Percentiles rank a stretch among this genome's conserved stretches.
These are phyloP conservation scores for Skeletonema potamos DNA, from an alignment of 108 stramenopile species.

Conservation along the genomic window DNA sequence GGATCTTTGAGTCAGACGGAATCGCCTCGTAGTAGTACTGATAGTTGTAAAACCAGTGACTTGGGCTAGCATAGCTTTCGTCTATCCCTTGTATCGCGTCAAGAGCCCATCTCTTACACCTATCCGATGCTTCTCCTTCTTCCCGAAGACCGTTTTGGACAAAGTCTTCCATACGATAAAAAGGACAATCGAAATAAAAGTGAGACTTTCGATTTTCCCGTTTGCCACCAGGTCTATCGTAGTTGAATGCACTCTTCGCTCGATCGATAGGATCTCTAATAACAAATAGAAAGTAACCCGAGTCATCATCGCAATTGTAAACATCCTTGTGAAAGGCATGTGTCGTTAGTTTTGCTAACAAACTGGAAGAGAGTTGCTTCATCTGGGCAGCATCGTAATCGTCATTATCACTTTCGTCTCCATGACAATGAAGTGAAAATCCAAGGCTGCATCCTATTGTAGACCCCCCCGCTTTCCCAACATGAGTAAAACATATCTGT, in stretches of 20 bases:
- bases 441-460: slow-evolving; percentile 34
- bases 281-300: slow-evolving; percentile 20
- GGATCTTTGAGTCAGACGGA: slow-evolving; percentile 6
- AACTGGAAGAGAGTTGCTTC: too few species aligned
- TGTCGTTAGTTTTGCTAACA: slow-evolving; percentile 15
- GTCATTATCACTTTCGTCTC: not conserved
- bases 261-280: slow-evolving; percentile 25
- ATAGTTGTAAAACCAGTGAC: slow-evolving; percentile 32
- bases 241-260: slow-evolving; percentile 9
- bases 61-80: not conserved
- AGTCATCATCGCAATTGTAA: slow-evolving; percentile 23
- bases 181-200: too few species aligned
- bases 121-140: slow-evolving; percentile 4
- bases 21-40: slow-evolving; percentile 25
- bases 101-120: slow-evolving; percentile 7
- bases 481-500: slow-evolving; percentile 35
- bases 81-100: slow-evolving; percentile 6
- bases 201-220: too few species aligned
- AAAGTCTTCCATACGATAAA: not conserved
- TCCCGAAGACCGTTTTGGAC: not conserved
- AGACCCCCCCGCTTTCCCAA: slow-evolving; percentile 38
- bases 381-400: too few species aligned
- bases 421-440: slow-evolving; percentile 36
- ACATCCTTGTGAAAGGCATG: slow-evolving; percentile 11
- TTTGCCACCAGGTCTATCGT: not conserved